Evolutionary conservation across 2,329 filamentous ascomycete species (phyloP).

Genomic region (Exophiala alcalophila): DNA sequence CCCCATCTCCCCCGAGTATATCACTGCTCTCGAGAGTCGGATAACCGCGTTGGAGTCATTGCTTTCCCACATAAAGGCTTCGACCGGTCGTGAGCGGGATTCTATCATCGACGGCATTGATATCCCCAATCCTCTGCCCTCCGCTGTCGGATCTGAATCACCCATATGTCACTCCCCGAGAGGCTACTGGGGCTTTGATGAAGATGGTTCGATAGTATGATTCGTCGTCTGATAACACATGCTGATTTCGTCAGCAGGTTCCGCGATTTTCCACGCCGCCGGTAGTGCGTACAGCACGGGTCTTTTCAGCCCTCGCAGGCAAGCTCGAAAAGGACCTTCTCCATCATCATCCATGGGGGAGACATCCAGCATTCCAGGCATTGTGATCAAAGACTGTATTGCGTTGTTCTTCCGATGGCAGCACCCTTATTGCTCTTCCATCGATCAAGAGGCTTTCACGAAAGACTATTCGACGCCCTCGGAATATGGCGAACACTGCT

Average conservation of each 20-base stretch:
- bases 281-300: constrained; percentile 13
- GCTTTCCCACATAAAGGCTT: constrained; percentile 10
- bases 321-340: not conserved
- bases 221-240: not conserved
- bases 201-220: not conserved
- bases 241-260: constrained; percentile 2
- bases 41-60: constrained; percentile 6
- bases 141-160: not conserved
- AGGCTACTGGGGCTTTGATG: constrained; percentile 4
- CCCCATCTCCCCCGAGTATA: constrained; percentile 10
- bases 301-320: not conserved
- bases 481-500: not conserved
- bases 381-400: constrained; percentile 9
- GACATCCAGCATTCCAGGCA: not conserved
- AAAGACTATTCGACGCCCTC: not conserved
- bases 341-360: not conserved
- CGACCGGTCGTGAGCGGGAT: constrained; percentile 3
- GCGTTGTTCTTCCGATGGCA: constrained; percentile 14
- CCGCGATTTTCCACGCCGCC: constrained; percentile 3
- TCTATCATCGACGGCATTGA: constrained; percentile 11
- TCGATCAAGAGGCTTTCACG: constrained; percentile 5
- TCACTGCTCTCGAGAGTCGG: constrained; percentile 9
- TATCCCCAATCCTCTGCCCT: constrained; percentile 4
- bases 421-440: constrained; percentile 2
- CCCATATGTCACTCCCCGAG: not conserved